These are phyloP conservation scores for Medicago truncatula DNA, from an alignment of 306 rosid species.

Conservation along the genomic window DNA sequence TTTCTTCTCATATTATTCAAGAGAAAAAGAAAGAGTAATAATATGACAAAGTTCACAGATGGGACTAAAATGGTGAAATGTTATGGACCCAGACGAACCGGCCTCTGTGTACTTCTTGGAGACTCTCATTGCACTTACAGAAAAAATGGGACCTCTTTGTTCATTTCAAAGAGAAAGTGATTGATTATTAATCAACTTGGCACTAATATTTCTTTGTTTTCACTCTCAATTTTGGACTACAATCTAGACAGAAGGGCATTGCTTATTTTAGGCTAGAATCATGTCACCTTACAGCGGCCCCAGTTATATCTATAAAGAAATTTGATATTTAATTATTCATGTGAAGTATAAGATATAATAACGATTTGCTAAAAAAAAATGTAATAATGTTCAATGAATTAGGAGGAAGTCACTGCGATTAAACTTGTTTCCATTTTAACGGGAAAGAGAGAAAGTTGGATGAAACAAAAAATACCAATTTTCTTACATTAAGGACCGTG, in stretches of 20 bases:
- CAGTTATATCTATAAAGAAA: too few species aligned
- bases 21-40: background rate
- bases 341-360: too few species aligned
- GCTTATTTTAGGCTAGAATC: background rate
- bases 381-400: too few species aligned
- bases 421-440: too few species aligned
- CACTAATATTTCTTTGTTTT: constrained; percentile 19
- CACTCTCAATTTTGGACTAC: background rate
- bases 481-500: too few species aligned
- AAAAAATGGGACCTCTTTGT: constrained; percentile 35
- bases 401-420: too few species aligned
- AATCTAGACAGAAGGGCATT: background rate
- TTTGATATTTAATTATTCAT: too few species aligned
- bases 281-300: too few species aligned
- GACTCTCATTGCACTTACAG: background rate
- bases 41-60: background rate
- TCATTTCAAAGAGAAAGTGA: constrained; percentile 23
- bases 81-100: background rate
- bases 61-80: constrained; percentile 22
- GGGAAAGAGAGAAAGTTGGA: too few species aligned
- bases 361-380: too few species aligned
- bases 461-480: too few species aligned
- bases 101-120: background rate
- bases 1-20: background rate
- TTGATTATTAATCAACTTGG: background rate